Percentiles rank a stretch among this genome's conserved stretches.
Evolutionary conservation across 805 yeast genomes (phyloP).

Genomic region (Teunomyces kruisii): DNA sequence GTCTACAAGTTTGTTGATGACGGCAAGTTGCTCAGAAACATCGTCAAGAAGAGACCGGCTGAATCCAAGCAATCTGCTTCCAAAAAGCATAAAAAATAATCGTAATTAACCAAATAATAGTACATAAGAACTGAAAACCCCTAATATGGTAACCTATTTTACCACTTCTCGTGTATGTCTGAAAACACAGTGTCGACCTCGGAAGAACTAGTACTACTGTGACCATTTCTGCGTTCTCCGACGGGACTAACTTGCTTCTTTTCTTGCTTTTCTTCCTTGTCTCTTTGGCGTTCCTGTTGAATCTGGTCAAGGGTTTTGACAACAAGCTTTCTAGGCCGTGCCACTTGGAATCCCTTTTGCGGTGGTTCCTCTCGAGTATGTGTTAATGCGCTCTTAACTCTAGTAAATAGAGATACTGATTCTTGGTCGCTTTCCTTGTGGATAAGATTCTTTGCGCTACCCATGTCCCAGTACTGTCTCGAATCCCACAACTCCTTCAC

Average conservation of each 20-base stretch:
- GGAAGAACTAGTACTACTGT: not conserved
- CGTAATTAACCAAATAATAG: slow-evolving; percentile 1
- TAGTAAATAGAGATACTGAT: not conserved
- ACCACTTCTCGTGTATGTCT: not conserved
- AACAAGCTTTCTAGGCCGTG: slow-evolving; percentile 34
- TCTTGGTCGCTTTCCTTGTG: not conserved
- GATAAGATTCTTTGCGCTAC: not conserved
- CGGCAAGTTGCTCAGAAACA: slow-evolving; percentile 56
- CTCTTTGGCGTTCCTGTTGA: not conserved
- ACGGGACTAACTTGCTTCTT: not conserved
- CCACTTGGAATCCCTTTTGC: slow-evolving; percentile 31
- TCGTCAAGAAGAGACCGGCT: slow-evolving; percentile 47
- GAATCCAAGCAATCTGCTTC: slow-evolving; percentile 5
- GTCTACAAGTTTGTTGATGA: slow-evolving; percentile 52
- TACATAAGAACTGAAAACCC: slow-evolving; percentile 1
- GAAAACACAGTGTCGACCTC: slow-evolving; percentile 1
- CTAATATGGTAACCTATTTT: not conserved
- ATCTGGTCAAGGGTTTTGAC: slow-evolving; percentile 17
- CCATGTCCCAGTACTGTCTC: slow-evolving; percentile 26
- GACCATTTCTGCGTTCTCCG: not conserved
- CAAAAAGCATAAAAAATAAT: slow-evolving; percentile 5
- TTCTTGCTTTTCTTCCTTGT: not conserved
- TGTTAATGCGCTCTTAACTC: not conserved
- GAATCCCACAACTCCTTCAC: slow-evolving; percentile 52
- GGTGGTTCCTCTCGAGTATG: not conserved